These are phyloP conservation scores for Cubamyces lactineus DNA, from an alignment of 768 basidiomycete species.

Conservation along the genomic window DNA sequence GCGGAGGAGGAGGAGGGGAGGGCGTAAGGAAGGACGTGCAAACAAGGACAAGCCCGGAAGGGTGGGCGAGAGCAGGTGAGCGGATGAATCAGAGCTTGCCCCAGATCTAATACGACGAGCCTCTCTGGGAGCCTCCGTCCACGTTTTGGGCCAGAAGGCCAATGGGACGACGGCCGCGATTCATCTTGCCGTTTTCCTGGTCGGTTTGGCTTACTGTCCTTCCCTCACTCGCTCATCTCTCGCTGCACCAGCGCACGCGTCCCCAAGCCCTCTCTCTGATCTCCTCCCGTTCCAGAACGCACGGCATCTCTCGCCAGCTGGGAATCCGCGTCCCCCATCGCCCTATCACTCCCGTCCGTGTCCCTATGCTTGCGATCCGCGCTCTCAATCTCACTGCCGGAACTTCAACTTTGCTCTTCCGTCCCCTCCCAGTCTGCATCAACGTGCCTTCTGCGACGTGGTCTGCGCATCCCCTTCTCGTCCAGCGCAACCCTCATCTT, in stretches of 20 bases:
- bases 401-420: constrained; percentile 7
- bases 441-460: constrained; percentile 3
- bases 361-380: constrained; percentile 19
- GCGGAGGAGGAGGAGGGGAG: constrained; percentile 1
- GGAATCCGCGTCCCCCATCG: neutral
- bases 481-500: neutral
- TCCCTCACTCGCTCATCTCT: neutral
- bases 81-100: neutral
- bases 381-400: constrained; percentile 12
- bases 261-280: neutral
- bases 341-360: constrained; percentile 11
- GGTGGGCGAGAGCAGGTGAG: neutral
- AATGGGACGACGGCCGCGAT: neutral
- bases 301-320: constrained; percentile 15
- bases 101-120: neutral
- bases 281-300: constrained; percentile 20
- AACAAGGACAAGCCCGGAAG: constrained; percentile 28
- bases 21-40: constrained; percentile 9
- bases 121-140: neutral
- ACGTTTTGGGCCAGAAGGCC: constrained; percentile 3
- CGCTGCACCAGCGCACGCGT: neutral
- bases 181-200: constrained; percentile 1
- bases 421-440: neutral
- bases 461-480: constrained; percentile 8
- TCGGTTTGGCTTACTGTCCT: neutral